Base-by-base conservation (phyloP, 805 yeast species). In the Monosporozyma aquatica region DNA sequence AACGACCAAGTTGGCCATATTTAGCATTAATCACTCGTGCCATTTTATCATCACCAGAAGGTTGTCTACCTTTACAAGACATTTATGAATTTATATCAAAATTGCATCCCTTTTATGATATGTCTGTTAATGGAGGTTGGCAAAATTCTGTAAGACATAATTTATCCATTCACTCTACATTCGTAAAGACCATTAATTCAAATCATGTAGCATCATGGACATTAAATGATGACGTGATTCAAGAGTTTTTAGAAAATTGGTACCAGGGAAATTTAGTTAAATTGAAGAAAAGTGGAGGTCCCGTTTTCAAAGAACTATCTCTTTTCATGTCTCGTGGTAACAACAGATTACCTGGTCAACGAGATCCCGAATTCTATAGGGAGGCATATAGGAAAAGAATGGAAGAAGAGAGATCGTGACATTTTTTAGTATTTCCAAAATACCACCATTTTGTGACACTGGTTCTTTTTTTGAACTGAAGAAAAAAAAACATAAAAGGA, bases 151-250 rank as follows among this genome's bases (percentile, higher is more conserved):
- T 92, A 50, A 79, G 98, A 52, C 98, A 92, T 65, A 92, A 92
- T 60, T 68, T 92, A 44, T 87, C 97, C 2, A 69, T 90, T 45
- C 90, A 92, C 66, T 87, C 87, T 66, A 97, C 97, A 17, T 92
- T 92, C 65, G 97, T 89, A 55, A 92, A 92, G 57, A 85, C 92
- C 20, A 80, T 85, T 58, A 95, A 89, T 64, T 95, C 96, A 0
- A 97, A 97, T n/a, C 92, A 90, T 62, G 97, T 97, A 47, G 89
- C 90, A 92, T 87, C 87, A 63, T 92, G 98, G 98, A 94, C 87
- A 66, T 89, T 92, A 44, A 78, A 86, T 47, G 92, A 87, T 35
- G 67, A 78, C 37, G 87, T 83, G 61, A 78, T 82, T 53, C 78
- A 79, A 38, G 97, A 92, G 50, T 89, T 89, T 54, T 64, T 90